Evolutionary conservation across 805 yeast species (phyloP), one percentile per base, ranked within the genome.

Genomic region (Ogataea populi-albae): DNA sequence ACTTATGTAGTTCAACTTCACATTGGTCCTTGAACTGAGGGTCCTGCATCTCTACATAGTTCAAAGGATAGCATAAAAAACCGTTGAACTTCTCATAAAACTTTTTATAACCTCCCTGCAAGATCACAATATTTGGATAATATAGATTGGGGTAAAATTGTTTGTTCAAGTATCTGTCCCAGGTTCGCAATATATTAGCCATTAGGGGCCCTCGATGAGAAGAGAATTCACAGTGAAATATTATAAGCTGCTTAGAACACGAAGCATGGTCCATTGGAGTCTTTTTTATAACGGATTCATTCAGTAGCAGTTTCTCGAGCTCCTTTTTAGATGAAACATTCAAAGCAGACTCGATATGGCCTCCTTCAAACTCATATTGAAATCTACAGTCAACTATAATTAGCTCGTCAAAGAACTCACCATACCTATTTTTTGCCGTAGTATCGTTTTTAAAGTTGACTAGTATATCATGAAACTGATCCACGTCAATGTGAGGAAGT

Each of bases 201-300:
- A 93, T 77, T 31, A 82, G 66, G 4, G 98, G 98, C n/a, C 98
- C 96, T 40, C 98, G 71, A 55, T 82, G 86, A 5, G 94, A 77
- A 24, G 94, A 82, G 58, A 87, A 91, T 62, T 93, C 98, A 63
- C 98, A 93, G 61, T 93, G 97, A 66, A 93, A 91, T 8, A 93
- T 70, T 5, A 91, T 58, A 37, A 93, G 64, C 15, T 68, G 68
- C 14, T 65, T 69, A 26, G 41, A 26, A 8, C 30, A 27, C 4
- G 39, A 23, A 5, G 59, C 51, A 27, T 49, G 48, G 16, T 50
- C 54, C 19, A 43, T 17, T 19, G 64, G 62, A 3, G 44, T 35
- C 25, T 38, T 33, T 6, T 34, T 38, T 38, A 40, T 46, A 19
- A 49, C 46, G 16, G 32, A 23, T 19, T 49, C 47, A 24, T 31